Conservation (phyloP, 495 filamentous ascomycete genomes). For the Evernia prunastri region DNA sequence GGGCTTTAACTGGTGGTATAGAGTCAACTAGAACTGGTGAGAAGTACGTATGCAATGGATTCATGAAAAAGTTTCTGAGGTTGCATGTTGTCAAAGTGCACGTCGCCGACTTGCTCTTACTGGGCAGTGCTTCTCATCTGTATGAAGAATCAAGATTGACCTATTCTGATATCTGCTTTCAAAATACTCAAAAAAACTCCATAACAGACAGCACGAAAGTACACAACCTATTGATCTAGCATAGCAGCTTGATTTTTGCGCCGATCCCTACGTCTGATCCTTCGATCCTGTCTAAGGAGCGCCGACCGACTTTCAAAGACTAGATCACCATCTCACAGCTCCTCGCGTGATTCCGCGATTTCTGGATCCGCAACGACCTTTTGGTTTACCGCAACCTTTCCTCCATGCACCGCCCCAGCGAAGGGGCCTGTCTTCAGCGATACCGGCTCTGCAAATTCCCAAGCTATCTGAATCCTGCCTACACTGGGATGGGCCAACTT, state of each 20-base stretch:
- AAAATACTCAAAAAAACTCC: too few relatives aligned
- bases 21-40: neutral
- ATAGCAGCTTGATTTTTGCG: neutral
- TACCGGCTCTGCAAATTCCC: neutral
- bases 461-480: neutral
- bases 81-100: too few relatives aligned
- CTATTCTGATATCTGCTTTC: too few relatives aligned
- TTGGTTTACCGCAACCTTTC: neutral
- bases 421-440: neutral
- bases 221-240: neutral
- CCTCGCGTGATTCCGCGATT: neutral
- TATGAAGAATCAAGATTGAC: too few relatives aligned
- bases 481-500: neutral
- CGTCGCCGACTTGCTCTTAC: too few relatives aligned
- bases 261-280: neutral
- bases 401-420: neutral
- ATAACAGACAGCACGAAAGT: too few relatives aligned
- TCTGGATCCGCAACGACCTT: neutral
- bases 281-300: neutral
- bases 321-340: neutral
- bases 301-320: neutral
- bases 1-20: conserved; percentile 16
- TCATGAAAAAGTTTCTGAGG: too few relatives aligned
- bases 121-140: too few relatives aligned
- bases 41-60: too few relatives aligned